phyloP scores from a whole-genome alignment of 192 early-diverging fungal species.

The Fimicolochytrium jonesii region DNA sequence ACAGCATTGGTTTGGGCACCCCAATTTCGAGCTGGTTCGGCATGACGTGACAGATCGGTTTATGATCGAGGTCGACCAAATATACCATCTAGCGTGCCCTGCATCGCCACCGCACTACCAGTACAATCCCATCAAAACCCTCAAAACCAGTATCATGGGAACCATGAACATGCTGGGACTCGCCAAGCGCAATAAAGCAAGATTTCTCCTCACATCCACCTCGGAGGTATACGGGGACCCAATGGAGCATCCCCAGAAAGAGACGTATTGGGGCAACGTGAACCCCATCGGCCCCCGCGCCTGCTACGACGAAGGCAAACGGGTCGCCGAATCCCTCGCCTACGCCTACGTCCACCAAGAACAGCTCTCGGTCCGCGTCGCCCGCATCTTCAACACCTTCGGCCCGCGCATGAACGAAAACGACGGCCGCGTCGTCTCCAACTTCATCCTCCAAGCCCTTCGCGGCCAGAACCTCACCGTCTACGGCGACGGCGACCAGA shows the following conservation, averaged over 20 bases:
- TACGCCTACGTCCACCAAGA: constrained; percentile 75
- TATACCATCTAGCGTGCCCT: constrained; percentile 83
- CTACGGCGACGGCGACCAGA: constrained; percentile 76
- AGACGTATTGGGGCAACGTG: constrained; percentile 73
- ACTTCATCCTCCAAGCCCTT: constrained; percentile 82
- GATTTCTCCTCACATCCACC: constrained; percentile 73
- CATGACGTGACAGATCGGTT: constrained; percentile 82
- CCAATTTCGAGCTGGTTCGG: constrained; percentile 73
- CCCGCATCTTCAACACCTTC: constrained; percentile 75
- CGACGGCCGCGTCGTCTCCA: constrained; percentile 80
- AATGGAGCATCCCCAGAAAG: constrained; percentile 77
- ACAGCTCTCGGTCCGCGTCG: constrained; percentile 70
- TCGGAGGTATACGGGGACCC: constrained; percentile 88
- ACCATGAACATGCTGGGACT: constrained; percentile 85
- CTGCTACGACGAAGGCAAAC: constrained; percentile 85
- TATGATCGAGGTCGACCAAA: constrained; percentile 79
- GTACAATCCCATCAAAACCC: constrained; percentile 79
- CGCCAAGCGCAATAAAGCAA: constrained; percentile 73
- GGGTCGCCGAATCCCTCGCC: constrained; percentile 77
- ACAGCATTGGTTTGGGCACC: constrained; percentile 79
- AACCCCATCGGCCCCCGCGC: constrained; percentile 68
- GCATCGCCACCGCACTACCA: constrained; percentile 86
- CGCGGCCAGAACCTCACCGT: constrained; percentile 70
- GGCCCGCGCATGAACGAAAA: constrained; percentile 81
- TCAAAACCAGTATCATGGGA: constrained; percentile 80